Percentiles rank a stretch among this genome's conserved stretches.
Conservation (phyloP, 169 alveolate genomes). For the Plasmodium malariae region DNA sequence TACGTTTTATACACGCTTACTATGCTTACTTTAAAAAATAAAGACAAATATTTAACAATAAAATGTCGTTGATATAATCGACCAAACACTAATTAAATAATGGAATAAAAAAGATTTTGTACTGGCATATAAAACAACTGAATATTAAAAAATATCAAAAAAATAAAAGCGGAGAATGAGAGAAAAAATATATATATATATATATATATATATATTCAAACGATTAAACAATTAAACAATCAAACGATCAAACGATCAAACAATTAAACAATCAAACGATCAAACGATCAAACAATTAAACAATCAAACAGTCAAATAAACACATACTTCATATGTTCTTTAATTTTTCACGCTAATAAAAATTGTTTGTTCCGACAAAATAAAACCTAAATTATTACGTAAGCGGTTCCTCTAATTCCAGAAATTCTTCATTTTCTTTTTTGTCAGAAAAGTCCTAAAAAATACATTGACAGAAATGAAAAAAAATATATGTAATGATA, state of each 20-base stretch:
- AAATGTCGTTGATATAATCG: slow-evolving; percentile 9
- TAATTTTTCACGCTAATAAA: neutral
- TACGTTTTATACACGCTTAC: neutral
- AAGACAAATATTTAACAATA: slow-evolving; percentile 1
- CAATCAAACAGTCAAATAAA: no score
- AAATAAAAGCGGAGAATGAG: no score
- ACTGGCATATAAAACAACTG: no score
- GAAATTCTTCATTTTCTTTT: slow-evolving; percentile 55
- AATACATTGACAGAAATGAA: neutral
- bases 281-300: no score
- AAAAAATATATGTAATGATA: neutral
- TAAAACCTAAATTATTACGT: no score
- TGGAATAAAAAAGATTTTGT: neutral
- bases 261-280: no score
- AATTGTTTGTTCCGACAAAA: no score
- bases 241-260: no score
- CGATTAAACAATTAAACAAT: no score
- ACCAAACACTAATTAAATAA: neutral
- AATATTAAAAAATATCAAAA: no score
- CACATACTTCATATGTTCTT: no score
- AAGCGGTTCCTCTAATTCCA: slow-evolving; percentile 73
- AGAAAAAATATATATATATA: neutral
- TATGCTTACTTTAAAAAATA: neutral
- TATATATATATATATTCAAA: neutral
- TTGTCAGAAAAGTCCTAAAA: slow-evolving; percentile 67